These are phyloP conservation scores for Angomonas ambiguus DNA, from an alignment of 208 protist genomes.

Conservation along the genomic window DNA sequence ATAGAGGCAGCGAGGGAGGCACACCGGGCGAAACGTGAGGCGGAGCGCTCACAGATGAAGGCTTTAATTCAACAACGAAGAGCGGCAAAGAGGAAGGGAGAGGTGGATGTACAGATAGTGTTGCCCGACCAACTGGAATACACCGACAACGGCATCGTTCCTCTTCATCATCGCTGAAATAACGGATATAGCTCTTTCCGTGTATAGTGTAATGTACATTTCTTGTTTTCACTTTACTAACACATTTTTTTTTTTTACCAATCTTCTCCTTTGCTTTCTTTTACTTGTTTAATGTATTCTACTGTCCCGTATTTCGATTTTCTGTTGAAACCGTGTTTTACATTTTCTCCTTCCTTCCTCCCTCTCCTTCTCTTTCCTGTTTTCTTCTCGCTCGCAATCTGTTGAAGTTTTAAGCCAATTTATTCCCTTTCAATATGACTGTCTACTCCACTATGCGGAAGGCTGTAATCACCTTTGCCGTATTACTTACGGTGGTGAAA, in stretches of 20 bases:
- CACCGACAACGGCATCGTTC: conserved; percentile 13
- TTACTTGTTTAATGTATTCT: neutral
- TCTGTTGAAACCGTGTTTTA: neutral
- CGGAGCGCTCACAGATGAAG: conserved; percentile 65
- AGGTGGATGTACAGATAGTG: conserved; percentile 55
- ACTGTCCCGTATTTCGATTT: neutral
- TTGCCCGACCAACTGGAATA: conserved; percentile 44
- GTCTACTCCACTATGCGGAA: neutral
- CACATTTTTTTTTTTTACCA: conserved; percentile 6
- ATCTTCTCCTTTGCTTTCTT: neutral
- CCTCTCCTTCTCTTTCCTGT: neutral
- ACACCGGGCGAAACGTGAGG: conserved; percentile 58
- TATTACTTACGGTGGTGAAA: neutral
- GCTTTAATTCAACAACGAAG: conserved; percentile 64
- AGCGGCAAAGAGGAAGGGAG: conserved; percentile 37
- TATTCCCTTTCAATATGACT: neutral
- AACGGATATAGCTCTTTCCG: neutral
- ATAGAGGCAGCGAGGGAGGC: conserved; percentile 34
- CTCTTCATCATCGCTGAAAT: neutral
- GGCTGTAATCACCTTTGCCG: neutral
- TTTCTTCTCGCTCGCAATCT: neutral
- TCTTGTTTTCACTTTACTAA: neutral
- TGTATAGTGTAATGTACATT: neutral
- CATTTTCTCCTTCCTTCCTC: conserved; percentile 1
- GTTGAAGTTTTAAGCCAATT: neutral